Evolutionary conservation across 352 stramenopile species (phyloP).

Genomic region (Phytophthora ohioensis): DNA sequence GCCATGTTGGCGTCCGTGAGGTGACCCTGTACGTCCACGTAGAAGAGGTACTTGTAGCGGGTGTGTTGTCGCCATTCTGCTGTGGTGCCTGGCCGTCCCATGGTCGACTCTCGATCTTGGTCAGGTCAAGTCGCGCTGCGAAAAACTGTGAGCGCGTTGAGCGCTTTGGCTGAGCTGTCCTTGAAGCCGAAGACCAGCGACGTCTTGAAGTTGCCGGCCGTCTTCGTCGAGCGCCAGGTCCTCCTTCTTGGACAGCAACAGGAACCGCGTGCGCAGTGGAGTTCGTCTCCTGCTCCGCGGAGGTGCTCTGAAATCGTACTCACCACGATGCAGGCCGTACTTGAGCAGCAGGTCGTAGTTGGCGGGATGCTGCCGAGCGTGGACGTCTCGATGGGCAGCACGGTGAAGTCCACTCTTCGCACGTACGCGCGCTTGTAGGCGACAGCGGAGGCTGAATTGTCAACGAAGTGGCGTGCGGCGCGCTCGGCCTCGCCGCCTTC

Average conservation of each 20-base stretch:
- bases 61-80: slow-evolving; percentile 49
- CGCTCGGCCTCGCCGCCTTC: slow-evolving; percentile 95
- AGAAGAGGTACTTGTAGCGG: slow-evolving; percentile 84
- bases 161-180: slow-evolving; percentile 63
- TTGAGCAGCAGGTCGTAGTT: slow-evolving; percentile 94
- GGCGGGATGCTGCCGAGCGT: slow-evolving; percentile 94
- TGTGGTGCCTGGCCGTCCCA: slow-evolving; percentile 61
- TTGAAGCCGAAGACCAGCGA: slow-evolving; percentile 82
- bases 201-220: slow-evolving; percentile 65
- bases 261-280: slow-evolving; percentile 90
- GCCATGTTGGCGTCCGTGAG: slow-evolving; percentile 70
- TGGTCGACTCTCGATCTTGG: slow-evolving; percentile 80
- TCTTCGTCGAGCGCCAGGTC: slow-evolving; percentile 44
- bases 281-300: slow-evolving; percentile 62
- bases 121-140: slow-evolving; percentile 68
- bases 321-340: slow-evolving; percentile 74
- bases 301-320: slow-evolving; percentile 57
- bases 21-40: slow-evolving; percentile 75
- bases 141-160: slow-evolving; percentile 63
- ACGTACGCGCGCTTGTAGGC: slow-evolving; percentile 35
- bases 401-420: slow-evolving; percentile 95
- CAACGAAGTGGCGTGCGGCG: slow-evolving; percentile 42
- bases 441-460: slow-evolving; percentile 47
- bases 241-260: slow-evolving; percentile 79
- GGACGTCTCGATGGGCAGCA: slow-evolving; percentile 97